Conservation (phyloP, 2,329 filamentous ascomycete species). For the Trichoderma sp. region DNA sequence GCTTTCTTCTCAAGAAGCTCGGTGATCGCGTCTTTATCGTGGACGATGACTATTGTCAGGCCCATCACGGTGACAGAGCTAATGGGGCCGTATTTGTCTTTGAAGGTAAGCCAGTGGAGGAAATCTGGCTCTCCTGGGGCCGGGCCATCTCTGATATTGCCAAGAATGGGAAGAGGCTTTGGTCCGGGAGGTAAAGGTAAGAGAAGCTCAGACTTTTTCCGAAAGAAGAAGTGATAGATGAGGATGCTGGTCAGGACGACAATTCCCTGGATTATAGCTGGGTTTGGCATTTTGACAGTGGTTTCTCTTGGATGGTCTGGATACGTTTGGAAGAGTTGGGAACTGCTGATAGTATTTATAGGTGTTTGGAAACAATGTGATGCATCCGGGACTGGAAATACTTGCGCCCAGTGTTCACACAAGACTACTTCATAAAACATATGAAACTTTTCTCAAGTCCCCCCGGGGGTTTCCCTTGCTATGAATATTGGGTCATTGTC, state of each 20-base stretch:
- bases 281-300: not conserved
- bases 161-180: constrained; percentile 40
- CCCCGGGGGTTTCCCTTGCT: no score
- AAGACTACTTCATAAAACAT: no score
- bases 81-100: constrained; percentile 29
- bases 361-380: no score
- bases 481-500: no score
- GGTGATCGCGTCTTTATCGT: not conserved
- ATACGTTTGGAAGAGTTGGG: not conserved
- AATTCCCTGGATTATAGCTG: not conserved
- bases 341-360: not conserved
- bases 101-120: constrained; percentile 36
- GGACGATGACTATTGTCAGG: not conserved
- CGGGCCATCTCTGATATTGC: constrained; percentile 47
- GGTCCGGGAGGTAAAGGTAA: constrained; percentile 29
- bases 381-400: no score
- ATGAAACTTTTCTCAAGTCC: no score
- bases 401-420: no score
- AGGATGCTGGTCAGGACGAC: not conserved
- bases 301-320: not conserved
- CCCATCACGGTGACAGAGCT: constrained; percentile 3
- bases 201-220: not conserved
- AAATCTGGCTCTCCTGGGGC: constrained; percentile 30
- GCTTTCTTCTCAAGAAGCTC: constrained; percentile 1
- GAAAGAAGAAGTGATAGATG: not conserved